phyloP scores from a whole-genome alignment of 306 rosid species.

The Quercus cerris region DNA sequence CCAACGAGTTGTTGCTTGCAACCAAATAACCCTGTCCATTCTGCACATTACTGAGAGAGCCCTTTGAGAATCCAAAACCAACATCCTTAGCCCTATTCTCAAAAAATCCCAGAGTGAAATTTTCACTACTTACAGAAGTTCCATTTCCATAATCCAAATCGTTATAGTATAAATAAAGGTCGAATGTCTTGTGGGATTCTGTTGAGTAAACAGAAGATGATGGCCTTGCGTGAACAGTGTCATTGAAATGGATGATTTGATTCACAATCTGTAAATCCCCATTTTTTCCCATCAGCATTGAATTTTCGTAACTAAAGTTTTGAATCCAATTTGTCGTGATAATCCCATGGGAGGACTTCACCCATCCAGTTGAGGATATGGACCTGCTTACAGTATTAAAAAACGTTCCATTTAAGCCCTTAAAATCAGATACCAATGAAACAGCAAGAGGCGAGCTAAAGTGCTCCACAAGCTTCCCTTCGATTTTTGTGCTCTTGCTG shows the following conservation, averaged over 20 bases:
- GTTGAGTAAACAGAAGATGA: conserved; percentile 24
- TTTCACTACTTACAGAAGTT: conserved; percentile 25
- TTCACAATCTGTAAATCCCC: conserved; percentile 57
- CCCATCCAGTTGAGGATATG: conserved; percentile 62
- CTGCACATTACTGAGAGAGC: conserved; percentile 66
- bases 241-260: conserved; percentile 52
- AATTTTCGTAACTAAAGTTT: conserved; percentile 44
- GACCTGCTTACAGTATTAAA: conserved; percentile 50
- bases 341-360: conserved; percentile 69
- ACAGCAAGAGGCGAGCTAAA: conserved; percentile 40
- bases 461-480: conserved; percentile 52
- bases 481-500: conserved; percentile 38
- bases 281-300: conserved; percentile 47
- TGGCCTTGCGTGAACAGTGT: conserved; percentile 34
- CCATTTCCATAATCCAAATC: conserved; percentile 30
- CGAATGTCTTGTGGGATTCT: conserved; percentile 39
- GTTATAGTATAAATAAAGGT: conserved; percentile 40
- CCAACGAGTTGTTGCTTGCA: conserved; percentile 45
- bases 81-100: conserved; percentile 30
- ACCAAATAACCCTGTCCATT: conserved; percentile 57
- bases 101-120: conserved; percentile 56
- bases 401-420: conserved; percentile 70
- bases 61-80: conserved; percentile 34
- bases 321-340: conserved; percentile 58
- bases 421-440: conserved; percentile 40